These are phyloP conservation scores for Starmerella tilneyi DNA, from an alignment of 805 yeast genomes.

Conservation along the genomic window DNA sequence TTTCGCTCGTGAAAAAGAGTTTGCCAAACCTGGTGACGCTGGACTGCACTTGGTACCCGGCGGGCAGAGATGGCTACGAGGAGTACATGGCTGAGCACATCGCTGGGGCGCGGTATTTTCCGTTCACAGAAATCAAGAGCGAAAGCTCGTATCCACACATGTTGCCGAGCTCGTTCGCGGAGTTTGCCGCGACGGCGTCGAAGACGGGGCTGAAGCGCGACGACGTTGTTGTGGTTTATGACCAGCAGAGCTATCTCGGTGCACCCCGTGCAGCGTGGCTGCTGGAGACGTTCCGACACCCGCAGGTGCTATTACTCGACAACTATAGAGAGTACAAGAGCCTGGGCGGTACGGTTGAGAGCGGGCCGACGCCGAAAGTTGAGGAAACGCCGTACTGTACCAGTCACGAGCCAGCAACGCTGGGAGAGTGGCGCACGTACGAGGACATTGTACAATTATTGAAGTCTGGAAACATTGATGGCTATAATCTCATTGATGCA, in stretches of 20 bases:
- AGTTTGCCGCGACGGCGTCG: slow-evolving; percentile 42
- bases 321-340: slow-evolving; percentile 48
- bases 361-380: slow-evolving; percentile 21
- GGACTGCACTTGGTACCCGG: slow-evolving; percentile 91
- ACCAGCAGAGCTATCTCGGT: slow-evolving; percentile 72
- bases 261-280: slow-evolving; percentile 93
- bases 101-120: slow-evolving; percentile 61
- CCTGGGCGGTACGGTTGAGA: slow-evolving; percentile 40
- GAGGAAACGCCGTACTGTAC: slow-evolving; percentile 21
- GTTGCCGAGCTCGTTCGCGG: slow-evolving; percentile 52
- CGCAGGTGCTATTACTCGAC: slow-evolving; percentile 57
- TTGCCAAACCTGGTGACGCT: slow-evolving; percentile 40
- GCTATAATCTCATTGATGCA: slow-evolving; percentile 66
- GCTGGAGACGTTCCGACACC: slow-evolving; percentile 67
- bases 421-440: slow-evolving; percentile 35
- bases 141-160: slow-evolving; percentile 74
- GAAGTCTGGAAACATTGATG: slow-evolving; percentile 31
- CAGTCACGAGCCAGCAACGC: slow-evolving; percentile 21
- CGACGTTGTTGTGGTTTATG: slow-evolving; percentile 71
- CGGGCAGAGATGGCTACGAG: slow-evolving; percentile 41
- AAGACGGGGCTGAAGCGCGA: slow-evolving; percentile 29
- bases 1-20: slow-evolving; percentile 21
- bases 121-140: slow-evolving; percentile 61
- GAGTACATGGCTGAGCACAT: slow-evolving; percentile 54
- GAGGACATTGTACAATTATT: slow-evolving; percentile 59